Base-by-base conservation (phyloP, 495 filamentous ascomycete genomes). In the Oleoguttula mirabilis region DNA sequence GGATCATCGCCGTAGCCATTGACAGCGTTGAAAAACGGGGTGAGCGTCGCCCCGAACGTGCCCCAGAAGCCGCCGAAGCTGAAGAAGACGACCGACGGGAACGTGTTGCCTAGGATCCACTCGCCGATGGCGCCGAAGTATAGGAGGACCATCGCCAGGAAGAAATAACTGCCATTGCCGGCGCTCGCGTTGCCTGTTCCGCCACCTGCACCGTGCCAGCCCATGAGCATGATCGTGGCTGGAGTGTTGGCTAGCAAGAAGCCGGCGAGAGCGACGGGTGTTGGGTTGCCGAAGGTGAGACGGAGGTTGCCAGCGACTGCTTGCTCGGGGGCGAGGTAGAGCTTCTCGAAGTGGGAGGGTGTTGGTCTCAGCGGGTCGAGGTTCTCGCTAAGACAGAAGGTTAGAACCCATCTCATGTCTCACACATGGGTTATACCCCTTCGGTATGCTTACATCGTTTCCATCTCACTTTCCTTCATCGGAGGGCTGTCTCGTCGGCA, bases 71-170 rank as follows among this genome's bases (percentile, higher is more conserved):
- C 43, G 20, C 36, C 25, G 22, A 38, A 15, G 15, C 17, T 19
- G 43, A 39, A 37, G 43, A 45, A 45, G 12, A 45, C 34, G 10
- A 31, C 27, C 10, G 33, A 11, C 19, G 43, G 36, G 23, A 39
- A 45, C 14, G 43, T 45, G 23, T 45, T 45, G 14, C 43, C 43
- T 8, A 45, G 23, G 21, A 45, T 45, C 43, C 43, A 45, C 20
- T 45, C 43, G 12, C 33, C 36, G n/a, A 45, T 10, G 11, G 6
- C 43, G 14, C 43, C 43, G 15, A 20, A 10, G 24, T 30, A 38
- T 8, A 30, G 35, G 15, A 45, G 24, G n/a, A n/a, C n/a, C n/a
- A 45, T 27, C 8, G 10, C 35, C 4, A 10, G 34, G 15, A 12
- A 39, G 23, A 28, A 45, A 16, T 32, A 31, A 3, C 36, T 5